A percentile compares a stretch with the other conserved stretches of the same genome.
Evolutionary conservation across 2,329 filamentous ascomycete species (phyloP).

Genomic region (Colletotrichum agaves): DNA sequence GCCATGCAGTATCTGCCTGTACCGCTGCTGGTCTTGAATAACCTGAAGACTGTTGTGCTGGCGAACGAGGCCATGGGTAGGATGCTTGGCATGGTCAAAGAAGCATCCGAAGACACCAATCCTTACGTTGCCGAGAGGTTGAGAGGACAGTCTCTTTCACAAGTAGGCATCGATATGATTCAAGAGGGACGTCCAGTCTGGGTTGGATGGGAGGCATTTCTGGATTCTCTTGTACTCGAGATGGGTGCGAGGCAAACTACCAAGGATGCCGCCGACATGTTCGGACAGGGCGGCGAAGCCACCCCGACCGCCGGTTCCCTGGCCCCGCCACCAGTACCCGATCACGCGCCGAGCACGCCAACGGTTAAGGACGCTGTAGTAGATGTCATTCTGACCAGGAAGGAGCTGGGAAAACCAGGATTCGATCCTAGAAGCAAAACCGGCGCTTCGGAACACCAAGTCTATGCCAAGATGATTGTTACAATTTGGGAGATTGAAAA

Average conservation of each 20-base stretch:
- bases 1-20: constrained; percentile 80
- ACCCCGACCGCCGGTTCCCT: constrained; percentile 50
- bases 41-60: constrained; percentile 74
- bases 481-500: constrained; percentile 78
- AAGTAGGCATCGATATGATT: constrained; percentile 79
- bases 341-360: constrained; percentile 41
- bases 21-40: constrained; percentile 75
- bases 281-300: constrained; percentile 44
- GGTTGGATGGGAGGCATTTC: constrained; percentile 68
- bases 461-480: constrained; percentile 80
- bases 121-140: constrained; percentile 67
- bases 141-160: constrained; percentile 72
- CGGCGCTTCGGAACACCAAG: constrained; percentile 52
- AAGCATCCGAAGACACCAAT: constrained; percentile 51
- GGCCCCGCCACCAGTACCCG: constrained; percentile 36
- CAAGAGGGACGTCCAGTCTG: constrained; percentile 72
- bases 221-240: constrained; percentile 63
- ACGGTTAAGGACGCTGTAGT: constrained; percentile 69
- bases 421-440: constrained; percentile 48
- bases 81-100: constrained; percentile 66
- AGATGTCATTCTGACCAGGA: constrained; percentile 73
- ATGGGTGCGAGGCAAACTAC: constrained; percentile 45
- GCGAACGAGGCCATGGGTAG: constrained; percentile 82
- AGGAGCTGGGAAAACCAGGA: constrained; percentile 53
- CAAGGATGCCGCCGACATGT: constrained; percentile 28